Base-by-base conservation (phyloP, 805 yeast species). In the Myxozyma melibiosi region DNA sequence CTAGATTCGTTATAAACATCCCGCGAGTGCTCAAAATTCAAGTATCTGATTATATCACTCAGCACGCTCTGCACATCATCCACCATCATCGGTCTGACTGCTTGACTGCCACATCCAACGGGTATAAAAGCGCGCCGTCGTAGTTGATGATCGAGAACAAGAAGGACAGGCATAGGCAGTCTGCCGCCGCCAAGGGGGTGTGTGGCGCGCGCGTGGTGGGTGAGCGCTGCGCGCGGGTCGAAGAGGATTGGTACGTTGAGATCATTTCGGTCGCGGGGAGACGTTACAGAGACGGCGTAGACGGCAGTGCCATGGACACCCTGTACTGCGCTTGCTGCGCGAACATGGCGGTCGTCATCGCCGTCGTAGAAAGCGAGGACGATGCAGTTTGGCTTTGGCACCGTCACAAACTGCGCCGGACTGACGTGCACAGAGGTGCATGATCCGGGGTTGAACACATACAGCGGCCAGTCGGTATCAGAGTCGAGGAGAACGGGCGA, bases 181-280 rank as follows among this genome's bases (percentile, higher is more conserved):
- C 51, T 42, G 31, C 64, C 65, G 25, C 65, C 65, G 11, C 61
- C 57, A n/a, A 55, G 42, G 13, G 65, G 65, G 38, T 61, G 62
- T 14, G 61, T 48, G 11, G 64, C 64, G 20, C 64, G 52, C 14
- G 63, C 55, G 24, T 47, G 38, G 20, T 55, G 44, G 11, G 64
- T 60, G 20, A 60, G 43, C 7, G 35, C 40, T 14, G 63, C 51
- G 33, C 45, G 47, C n/a, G 55, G 33, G 31, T 60, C 64, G 33
- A 25, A 39, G 14, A 60, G 14, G 1, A 60, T 20, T 16, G 64
- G 64, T 9, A 60, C 27, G 11, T 28, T 28, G 28, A 41, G 42
- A 3, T 28, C 41, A 35, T 57, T 59, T 14, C 22, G 35, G 31
- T 35, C 20, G 5, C n/a, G 43, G n/a, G 63, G 63, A 7, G 47